Conservation (phyloP, 139 green algal species). For the Marvania coccoides region DNA sequence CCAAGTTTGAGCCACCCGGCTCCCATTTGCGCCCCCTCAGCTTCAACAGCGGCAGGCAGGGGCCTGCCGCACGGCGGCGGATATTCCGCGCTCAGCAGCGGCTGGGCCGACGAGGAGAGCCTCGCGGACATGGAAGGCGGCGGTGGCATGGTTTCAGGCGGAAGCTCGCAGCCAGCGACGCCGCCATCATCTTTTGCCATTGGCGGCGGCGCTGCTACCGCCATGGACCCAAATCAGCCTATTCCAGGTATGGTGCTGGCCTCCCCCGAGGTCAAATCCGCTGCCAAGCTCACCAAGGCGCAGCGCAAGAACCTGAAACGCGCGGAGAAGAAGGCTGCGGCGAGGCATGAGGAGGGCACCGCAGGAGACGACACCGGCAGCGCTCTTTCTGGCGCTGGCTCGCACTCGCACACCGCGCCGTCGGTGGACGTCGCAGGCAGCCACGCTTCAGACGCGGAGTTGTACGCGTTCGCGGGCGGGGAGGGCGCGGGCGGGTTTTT, state of each 20-base stretch:
- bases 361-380: too few species aligned
- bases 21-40: too few species aligned
- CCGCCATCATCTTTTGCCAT: neutral
- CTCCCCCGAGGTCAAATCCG: too few species aligned
- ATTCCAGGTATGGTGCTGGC: too few species aligned
- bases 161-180: too few species aligned
- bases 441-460: neutral
- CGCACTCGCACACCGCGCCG: too few species aligned
- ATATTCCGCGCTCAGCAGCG: neutral
- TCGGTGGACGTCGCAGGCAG: too few species aligned
- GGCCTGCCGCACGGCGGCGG: neutral
- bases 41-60: neutral
- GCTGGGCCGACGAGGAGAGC: neutral
- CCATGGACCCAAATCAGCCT: neutral
- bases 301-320: conserved; percentile 66
- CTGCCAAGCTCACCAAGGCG: conserved; percentile 46
- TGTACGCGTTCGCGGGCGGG: too few species aligned
- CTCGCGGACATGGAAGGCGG: too few species aligned
- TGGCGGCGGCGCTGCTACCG: neutral
- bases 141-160: too few species aligned
- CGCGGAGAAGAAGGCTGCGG: conserved; percentile 42
- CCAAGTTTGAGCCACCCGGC: neutral
- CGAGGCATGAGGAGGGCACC: neutral
- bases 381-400: too few species aligned
- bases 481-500: too few species aligned